Base-by-base conservation (phyloP, 768 basidiomycete genomes). In the Termitomyces sp. region DNA sequence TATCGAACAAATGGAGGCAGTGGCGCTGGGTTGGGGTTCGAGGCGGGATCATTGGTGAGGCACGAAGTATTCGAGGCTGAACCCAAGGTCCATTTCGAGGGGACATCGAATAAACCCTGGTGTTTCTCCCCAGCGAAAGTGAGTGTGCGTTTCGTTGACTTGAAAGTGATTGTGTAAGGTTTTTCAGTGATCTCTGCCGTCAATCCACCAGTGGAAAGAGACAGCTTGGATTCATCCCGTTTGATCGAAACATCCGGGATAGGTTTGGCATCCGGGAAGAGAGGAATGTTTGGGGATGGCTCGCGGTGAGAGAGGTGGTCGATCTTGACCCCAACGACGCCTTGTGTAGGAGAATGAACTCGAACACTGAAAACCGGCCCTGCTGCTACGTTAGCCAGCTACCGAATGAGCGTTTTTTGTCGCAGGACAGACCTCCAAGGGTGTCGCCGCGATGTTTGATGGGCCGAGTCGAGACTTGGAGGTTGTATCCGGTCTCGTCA, bases 361-460 rank as follows among this genome's bases (percentile, higher is more conserved):
- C 79, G 74, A 63, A 81, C 66, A 63, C 70, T 74, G 57, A 82
- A 57, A 45, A 84, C 69, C 54, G 82, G 81, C 5, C 82, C 80
- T 80, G 49, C 1, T 27, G n/a, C 14, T 17, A 23, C 39, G 30
- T 45, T 54, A 59, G 54, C 64, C 45, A 48, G 59, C 61, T 61
- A 64, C 58, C 16, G 25, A 27, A 17, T 17, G 28, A 43, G 11
- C 1, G 11, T 9, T 28, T 17, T 9, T 28, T 17, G 5, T 46
- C 14, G 25, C 21, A 17, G 62, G 39, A 55, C 72, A 17, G 47
- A 80, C 82, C 82, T 62, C 79, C 81, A 9, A 85, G 72, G 0
- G 84, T 85, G 65, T 85, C 84, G 23, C 84, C 84, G 49, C 84
- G 76, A 68, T 84, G 82, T 55, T 79, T 76, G 57, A 85, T 82